Conservation (phyloP, 2,329 filamentous ascomycete species). For the Zymoseptoria brevis region DNA sequence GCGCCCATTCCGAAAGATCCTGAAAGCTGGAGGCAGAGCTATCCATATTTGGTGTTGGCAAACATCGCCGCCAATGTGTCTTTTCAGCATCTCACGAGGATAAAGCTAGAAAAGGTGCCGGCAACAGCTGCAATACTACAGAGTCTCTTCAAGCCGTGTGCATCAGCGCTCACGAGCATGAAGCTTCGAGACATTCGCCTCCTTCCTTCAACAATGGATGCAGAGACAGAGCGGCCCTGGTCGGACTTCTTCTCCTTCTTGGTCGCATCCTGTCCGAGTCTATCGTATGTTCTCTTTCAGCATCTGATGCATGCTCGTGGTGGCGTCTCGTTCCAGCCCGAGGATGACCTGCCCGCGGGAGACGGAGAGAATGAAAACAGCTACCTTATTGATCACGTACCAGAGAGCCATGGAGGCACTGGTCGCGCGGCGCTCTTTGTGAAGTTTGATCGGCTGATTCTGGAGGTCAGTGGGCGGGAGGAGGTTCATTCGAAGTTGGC, state of each 20-base stretch:
- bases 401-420: slow-evolving; percentile 6
- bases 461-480: slow-evolving; percentile 15
- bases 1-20: slow-evolving; percentile 14
- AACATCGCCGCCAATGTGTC: slow-evolving; percentile 9
- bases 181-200: slow-evolving; percentile 27
- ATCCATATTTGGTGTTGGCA: slow-evolving; percentile 17
- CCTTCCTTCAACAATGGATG: slow-evolving; percentile 6
- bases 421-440: slow-evolving; percentile 10
- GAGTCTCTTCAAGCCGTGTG: slow-evolving; percentile 17
- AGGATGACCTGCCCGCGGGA: slow-evolving; percentile 7
- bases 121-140: slow-evolving; percentile 16
- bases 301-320: slow-evolving; percentile 21
- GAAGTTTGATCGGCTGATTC: slow-evolving; percentile 19
- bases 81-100: slow-evolving; percentile 17
- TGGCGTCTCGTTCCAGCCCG: slow-evolving; percentile 19
- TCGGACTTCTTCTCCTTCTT: slow-evolving; percentile 22
- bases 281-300: slow-evolving; percentile 24
- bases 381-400: slow-evolving; percentile 11
- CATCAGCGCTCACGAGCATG: slow-evolving; percentile 18
- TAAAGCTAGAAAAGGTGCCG: slow-evolving; percentile 27
- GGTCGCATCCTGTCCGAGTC: slow-evolving; percentile 8
- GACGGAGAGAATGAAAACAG: slow-evolving; percentile 7
- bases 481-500: slow-evolving; percentile 12
- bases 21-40: slow-evolving; percentile 17
- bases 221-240: slow-evolving; percentile 17